phyloP scores from a whole-genome alignment of 305 asterid genomes.

The Solanum hybrid region DNA sequence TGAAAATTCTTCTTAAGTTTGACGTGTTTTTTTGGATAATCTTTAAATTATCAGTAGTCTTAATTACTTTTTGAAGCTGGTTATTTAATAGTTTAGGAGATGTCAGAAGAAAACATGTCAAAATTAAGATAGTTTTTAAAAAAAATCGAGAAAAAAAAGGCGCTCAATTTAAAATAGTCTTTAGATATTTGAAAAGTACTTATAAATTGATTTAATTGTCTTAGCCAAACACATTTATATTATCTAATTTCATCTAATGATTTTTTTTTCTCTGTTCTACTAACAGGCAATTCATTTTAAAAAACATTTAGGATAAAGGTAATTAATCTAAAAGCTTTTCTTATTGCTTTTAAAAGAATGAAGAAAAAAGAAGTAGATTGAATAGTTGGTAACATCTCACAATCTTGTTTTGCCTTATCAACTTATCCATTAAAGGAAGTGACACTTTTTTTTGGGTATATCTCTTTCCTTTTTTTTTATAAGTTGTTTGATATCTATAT shows the following conservation, averaged over 20 bases:
- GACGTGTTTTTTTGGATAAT: background rate
- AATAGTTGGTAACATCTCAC: background rate
- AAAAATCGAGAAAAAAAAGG: background rate
- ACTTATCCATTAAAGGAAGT: background rate
- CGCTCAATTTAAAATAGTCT: background rate
- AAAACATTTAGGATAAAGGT: background rate
- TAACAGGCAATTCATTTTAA: background rate
- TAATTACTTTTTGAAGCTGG: background rate
- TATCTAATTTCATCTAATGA: background rate
- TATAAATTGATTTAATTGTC: background rate
- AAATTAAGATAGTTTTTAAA: background rate
- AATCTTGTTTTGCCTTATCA: background rate
- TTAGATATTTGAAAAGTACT: too few species aligned
- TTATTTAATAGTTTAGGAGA: background rate
- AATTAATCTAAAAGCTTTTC: background rate
- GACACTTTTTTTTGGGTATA: background rate
- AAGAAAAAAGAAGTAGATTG: background rate
- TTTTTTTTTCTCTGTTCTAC: background rate
- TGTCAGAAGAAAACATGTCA: background rate
- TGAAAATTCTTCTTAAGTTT: background rate
- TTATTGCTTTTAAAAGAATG: background rate
- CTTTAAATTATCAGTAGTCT: background rate
- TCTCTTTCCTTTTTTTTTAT: background rate
- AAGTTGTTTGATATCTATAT: background rate
- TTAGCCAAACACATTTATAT: background rate